Base-by-base conservation (phyloP, 768 basidiomycete species). In the Mycena venus region DNA sequence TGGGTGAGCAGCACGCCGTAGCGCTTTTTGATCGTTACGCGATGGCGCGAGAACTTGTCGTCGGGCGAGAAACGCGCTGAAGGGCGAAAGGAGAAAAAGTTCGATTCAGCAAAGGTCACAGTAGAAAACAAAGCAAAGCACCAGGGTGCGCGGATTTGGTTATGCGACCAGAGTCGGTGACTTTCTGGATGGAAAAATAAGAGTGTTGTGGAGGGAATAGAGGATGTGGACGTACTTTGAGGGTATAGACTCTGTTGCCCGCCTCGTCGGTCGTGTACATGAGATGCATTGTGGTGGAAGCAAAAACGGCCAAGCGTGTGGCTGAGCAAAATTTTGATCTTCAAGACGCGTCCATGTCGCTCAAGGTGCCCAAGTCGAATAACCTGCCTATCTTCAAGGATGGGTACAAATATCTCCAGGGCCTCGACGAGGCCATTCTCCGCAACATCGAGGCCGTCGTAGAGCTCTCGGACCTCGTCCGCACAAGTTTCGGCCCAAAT, bases 31-130 rank as follows among this genome's bases (percentile, higher is more conserved):
- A 99, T 93, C 7, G 96, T 98, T 73, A 99, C 97, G 73, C 98
- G 94, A 81, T 99, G 98, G 75, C 97, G 91, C 74, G 97, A 98
- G 86, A 98, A 99, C 87, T 99, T 99, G 91, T 99, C 98, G 83
- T 99, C 98, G 14, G 98, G 98, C 17, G 98, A 99, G 86, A 99
- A 99, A 47, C 98, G 96, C 19, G 98, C 98, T 98, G 70, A n/a
- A 23, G 14, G 8, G 15, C 23, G 61, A 29, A 34, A 15, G n/a
- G 9, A 21, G 21, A 19, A 31, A 32, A 9, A 29, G 27, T n/a
- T n/a, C n/a, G n/a, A n/a, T n/a, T n/a, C n/a, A 29, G 12, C 27
- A 17, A 3, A 11, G 34, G 27, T 5, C 3, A 31, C 10, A 36
- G 66, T 42, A 51, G 47, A 21, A n/a, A 38, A 25, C 72, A 27